Evolutionary conservation across 2,329 filamentous ascomycete genomes (phyloP), one percentile per base, ranked within the genome.

Genomic region (Macroventuria anomochaeta): DNA sequence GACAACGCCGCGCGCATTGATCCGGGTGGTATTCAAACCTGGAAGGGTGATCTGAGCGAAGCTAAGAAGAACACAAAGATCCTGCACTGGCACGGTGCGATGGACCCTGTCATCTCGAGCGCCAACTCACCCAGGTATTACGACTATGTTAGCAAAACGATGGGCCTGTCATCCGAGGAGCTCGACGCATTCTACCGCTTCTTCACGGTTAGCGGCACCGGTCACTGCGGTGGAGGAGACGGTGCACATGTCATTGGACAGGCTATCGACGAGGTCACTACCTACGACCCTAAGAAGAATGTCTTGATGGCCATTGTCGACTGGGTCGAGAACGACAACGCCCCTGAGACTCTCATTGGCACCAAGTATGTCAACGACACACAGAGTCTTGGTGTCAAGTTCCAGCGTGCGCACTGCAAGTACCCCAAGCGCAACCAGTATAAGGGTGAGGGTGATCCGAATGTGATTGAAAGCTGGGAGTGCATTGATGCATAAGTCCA

Each of bases 121-220:
- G 74, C 76, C 11, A 80, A 77, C 60, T 77, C 74, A 11, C 73
- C 76, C 10, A 66, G 77, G 11, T 82, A 82, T 73, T 82, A 82
- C 66, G 70, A 80, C 39, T 73, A 80, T 38, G 77, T 81, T 3
- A 68, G 72, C 3, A n/a, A 66, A 21, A 80, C 76, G 0, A 80
- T 82, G 78, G 58, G 64, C 3, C 61, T 73, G 0, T 56, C 67
- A 0, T 42, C 65, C 1, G 40, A 55, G 0, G 54, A 75, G 47
- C 63, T 81, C 5, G 77, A 81, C 50, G 61, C 68, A 0, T 81
- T 80, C 54, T 79, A 81, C 58, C 76, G 82, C 40, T 79, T 76
- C 67, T 85, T 85, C 72, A 75, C 76, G 26, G 80, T 80, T 65
- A 79, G 66, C 52, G 83, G 82, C 6, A 81, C 83, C 72, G 73